Conservation (phyloP, 768 basidiomycete species). For the Mycena vitilis region DNA sequence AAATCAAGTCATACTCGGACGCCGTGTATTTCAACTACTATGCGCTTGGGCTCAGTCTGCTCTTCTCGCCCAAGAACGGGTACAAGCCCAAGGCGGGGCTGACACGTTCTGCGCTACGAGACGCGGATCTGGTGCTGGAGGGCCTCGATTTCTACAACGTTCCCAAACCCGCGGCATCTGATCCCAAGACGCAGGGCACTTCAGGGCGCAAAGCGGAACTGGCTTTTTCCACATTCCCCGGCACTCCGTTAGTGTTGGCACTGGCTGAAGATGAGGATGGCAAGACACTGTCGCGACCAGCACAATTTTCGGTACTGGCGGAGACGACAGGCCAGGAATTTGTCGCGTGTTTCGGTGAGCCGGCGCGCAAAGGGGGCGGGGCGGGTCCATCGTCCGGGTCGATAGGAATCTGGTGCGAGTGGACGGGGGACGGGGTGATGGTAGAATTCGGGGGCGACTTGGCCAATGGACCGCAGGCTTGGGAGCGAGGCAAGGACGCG, state of each 20-base stretch:
- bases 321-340: slow-evolving; percentile 83
- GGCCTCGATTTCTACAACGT: slow-evolving; percentile 89
- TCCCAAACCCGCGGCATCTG: slow-evolving; percentile 44
- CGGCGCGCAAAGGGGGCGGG: slow-evolving; percentile 91
- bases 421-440: slow-evolving; percentile 85
- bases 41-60: slow-evolving; percentile 82
- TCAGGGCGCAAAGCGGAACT: slow-evolving; percentile 59
- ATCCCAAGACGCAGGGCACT: slow-evolving; percentile 45
- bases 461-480: slow-evolving; percentile 83
- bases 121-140: slow-evolving; percentile 68
- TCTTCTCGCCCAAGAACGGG: slow-evolving; percentile 74
- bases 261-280: slow-evolving; percentile 51
- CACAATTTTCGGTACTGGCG: slow-evolving; percentile 54
- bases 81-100: slow-evolving; percentile 67
- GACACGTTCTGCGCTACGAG: slow-evolving; percentile 57
- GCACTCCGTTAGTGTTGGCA: slow-evolving; percentile 62
- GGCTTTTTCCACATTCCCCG: slow-evolving; percentile 68
- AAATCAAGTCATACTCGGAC: slow-evolving; percentile 85
- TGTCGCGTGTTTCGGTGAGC: slow-evolving; percentile 82
- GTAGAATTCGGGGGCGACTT: slow-evolving; percentile 86
- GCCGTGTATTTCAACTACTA: slow-evolving; percentile 90
- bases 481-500: slow-evolving; percentile 88
- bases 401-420: slow-evolving; percentile 95
- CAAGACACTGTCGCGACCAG: slow-evolving; percentile 49
- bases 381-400: slow-evolving; percentile 85